Base-by-base conservation (phyloP, 768 basidiomycete species). In the Pulveroboletus sp. region DNA sequence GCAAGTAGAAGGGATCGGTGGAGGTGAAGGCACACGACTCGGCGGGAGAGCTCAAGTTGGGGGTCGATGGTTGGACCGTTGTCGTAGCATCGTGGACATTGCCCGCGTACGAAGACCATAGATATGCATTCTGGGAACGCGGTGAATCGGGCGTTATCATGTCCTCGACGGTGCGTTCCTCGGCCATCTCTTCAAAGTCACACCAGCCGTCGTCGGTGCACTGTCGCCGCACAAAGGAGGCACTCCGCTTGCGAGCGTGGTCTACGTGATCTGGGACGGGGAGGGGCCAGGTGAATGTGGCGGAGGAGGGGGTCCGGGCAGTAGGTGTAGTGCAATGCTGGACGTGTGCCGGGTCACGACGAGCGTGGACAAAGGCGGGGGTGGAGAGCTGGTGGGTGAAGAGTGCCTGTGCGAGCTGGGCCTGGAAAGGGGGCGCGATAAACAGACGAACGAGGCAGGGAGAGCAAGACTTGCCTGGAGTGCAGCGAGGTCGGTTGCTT, bases 1-100 rank as follows among this genome's bases (percentile, higher is more conserved):
- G 73, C 49, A 75, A 55, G 55, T 74, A 77, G 60, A 77, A 77
- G n/a, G 76, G 77, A 52, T 78, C 77, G 11, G 76, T 72, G 43
- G 74, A 70, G 1, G 73, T 63, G 58, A 77, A 77, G 27, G 53
- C 1, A 44, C 40, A 56, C 1, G 60, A 21, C 21, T 66, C 67
- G 31, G 58, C 43, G 45, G 69, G 57, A 35, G 59, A 50, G 47
- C 14, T 49, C 40, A 47, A 48, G 49, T 40, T 46, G 9, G 62
- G 50, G 6, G 47, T 47, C 27, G 62, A 43, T 13, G 47, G 51
- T 8, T 64, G 55, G 32, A 63, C 59, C 35, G 60, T 55, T 19
- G 58, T 13, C 24, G 50, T 33, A 31, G 57, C 19, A 27, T 44
- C 49, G 11, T 52, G 58, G 40, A 40, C 27, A 20, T 59, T 56